phyloP scores from a whole-genome alignment of 139 green algal species.

The Chlamydomonas eustigma region DNA sequence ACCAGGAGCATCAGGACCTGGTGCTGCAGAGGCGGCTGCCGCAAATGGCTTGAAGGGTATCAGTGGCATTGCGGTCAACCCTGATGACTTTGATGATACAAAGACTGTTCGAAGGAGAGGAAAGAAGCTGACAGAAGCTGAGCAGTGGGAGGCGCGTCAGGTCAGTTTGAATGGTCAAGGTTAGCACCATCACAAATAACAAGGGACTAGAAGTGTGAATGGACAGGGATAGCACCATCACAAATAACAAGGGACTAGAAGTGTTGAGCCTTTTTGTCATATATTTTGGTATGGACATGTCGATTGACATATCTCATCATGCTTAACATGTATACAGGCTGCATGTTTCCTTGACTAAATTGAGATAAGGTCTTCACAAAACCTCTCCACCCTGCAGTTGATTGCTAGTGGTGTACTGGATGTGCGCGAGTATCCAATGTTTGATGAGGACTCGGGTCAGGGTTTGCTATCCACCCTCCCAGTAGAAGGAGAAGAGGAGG shows the following conservation, averaged over 20 bases:
- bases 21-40: background rate
- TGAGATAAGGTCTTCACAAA: too few relatives aligned
- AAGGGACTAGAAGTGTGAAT: too few relatives aligned
- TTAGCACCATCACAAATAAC: background rate
- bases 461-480: constrained; percentile 33
- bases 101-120: constrained; percentile 27
- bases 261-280: too few relatives aligned
- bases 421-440: constrained; percentile 82
- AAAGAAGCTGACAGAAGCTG: constrained; percentile 65
- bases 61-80: constrained; percentile 71
- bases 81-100: constrained; percentile 40
- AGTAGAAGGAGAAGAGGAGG: constrained; percentile 86
- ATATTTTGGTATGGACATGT: too few relatives aligned
- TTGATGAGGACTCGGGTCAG: constrained; percentile 76
- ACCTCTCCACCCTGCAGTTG: constrained; percentile 8
- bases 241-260: too few relatives aligned
- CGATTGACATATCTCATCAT: too few relatives aligned
- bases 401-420: constrained; percentile 73
- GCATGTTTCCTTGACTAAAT: background rate
- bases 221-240: too few relatives aligned
- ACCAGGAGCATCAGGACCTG: background rate
- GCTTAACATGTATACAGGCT: background rate
- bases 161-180: too few relatives aligned
- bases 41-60: constrained; percentile 48
- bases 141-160: constrained; percentile 80